Percentiles rank a stretch among this genome's conserved stretches.
phyloP scores from a whole-genome alignment of 805 yeast species.

The Wickerhamiella allomyrinae region DNA sequence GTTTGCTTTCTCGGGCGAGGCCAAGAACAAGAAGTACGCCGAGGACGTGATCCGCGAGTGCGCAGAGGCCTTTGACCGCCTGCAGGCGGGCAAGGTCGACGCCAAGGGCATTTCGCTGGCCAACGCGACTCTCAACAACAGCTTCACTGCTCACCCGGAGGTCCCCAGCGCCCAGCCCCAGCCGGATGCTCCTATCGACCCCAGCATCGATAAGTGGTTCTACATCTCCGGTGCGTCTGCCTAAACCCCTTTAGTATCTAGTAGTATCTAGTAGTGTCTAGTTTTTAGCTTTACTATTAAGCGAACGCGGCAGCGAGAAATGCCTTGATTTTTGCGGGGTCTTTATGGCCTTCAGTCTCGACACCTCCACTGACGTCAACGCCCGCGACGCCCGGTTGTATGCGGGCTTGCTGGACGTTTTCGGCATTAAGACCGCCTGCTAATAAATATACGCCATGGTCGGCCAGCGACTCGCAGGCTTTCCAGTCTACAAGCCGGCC shows the following conservation, averaged over 20 bases:
- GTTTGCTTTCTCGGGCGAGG: conserved; percentile 93
- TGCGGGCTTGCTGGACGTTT: conserved; percentile 45
- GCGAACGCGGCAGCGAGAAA: conserved; percentile 34
- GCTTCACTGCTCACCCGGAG: conserved; percentile 15
- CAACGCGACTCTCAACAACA: conserved; percentile 52
- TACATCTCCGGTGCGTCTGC: conserved; percentile 48
- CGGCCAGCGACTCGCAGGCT: conserved; percentile 16
- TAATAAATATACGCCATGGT: conserved; percentile 36
- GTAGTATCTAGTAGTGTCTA: neutral
- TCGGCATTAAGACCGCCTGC: conserved; percentile 85
- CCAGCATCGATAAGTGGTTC: conserved; percentile 97
- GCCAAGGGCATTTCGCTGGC: conserved; percentile 57
- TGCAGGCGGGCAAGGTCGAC: conserved; percentile 51
- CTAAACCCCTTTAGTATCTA: too few relatives aligned
- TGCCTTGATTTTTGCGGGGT: conserved; percentile 39
- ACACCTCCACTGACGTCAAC: conserved; percentile 95
- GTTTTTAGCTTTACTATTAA: neutral
- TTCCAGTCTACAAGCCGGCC: conserved; percentile 74
- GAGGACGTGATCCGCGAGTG: conserved; percentile 73
- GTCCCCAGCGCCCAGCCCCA: conserved; percentile 56
- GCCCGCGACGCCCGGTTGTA: conserved; percentile 52
- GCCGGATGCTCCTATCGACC: conserved; percentile 89
- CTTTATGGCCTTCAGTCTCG: conserved; percentile 63
- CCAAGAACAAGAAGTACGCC: conserved; percentile 77
- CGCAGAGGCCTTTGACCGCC: conserved; percentile 66